These are phyloP conservation scores for Paramecium tetraurelia DNA, from an alignment of 73 alveolate species.

Conservation along the genomic window DNA sequence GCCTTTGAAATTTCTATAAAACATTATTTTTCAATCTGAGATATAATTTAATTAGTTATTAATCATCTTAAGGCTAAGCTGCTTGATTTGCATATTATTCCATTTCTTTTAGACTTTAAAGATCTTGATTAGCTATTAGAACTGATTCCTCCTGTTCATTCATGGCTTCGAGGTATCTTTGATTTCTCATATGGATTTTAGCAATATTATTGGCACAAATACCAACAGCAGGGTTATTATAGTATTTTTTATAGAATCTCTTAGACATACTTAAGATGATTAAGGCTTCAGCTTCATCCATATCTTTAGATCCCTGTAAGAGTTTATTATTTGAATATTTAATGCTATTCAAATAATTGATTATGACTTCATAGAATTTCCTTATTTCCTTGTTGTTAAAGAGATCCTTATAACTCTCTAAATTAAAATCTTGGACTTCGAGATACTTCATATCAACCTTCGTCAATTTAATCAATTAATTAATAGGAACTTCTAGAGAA, in stretches of 20 bases:
- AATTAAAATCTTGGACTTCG: background rate
- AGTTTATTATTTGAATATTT: constrained; percentile 19
- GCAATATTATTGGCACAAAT: constrained; percentile 48
- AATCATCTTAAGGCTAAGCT: background rate
- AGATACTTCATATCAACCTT: constrained; percentile 29
- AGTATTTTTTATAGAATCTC: background rate
- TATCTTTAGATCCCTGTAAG: background rate
- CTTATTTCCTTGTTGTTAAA: constrained; percentile 2
- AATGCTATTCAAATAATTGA: background rate
- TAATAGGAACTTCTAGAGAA: background rate
- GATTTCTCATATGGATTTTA: constrained; percentile 46
- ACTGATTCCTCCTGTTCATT: constrained; percentile 40
- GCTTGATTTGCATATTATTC: constrained; percentile 14
- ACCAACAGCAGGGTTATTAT: constrained; percentile 21
- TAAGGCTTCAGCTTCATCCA: constrained; percentile 47
- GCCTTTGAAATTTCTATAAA: background rate
- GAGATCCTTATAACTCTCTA: background rate
- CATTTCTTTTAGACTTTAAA: constrained; percentile 18
- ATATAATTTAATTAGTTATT: background rate
- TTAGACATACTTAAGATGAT: constrained; percentile 22
- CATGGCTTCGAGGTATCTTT: constrained; percentile 38
- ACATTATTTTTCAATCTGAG: constrained; percentile 13
- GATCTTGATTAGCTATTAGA: constrained; percentile 13
- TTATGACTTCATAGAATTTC: background rate
- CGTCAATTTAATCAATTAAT: background rate